phyloP scores from a whole-genome alignment of 495 filamentous ascomycete species.

The Neurospora sp. region DNA sequence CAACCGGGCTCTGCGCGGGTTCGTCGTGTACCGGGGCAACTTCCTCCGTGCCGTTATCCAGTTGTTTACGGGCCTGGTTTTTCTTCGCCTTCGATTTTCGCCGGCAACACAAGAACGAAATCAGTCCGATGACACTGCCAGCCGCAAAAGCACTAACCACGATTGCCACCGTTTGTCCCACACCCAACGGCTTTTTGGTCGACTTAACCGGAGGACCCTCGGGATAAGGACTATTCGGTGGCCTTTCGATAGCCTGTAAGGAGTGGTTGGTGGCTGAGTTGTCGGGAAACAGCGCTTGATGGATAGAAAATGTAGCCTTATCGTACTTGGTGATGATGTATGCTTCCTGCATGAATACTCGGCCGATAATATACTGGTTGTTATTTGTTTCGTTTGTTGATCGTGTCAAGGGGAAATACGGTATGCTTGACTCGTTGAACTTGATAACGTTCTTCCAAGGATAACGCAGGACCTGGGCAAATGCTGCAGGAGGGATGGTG shows the following conservation, averaged over 20 bases:
- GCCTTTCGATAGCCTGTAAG: slow-evolving; percentile 38
- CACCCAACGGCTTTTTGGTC: slow-evolving; percentile 29
- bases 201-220: slow-evolving; percentile 9
- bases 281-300: slow-evolving; percentile 44
- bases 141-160: slow-evolving; percentile 34
- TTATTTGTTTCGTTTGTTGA: slow-evolving; percentile 30
- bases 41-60: slow-evolving; percentile 19
- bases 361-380: slow-evolving; percentile 55
- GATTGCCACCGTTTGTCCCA: slow-evolving; percentile 27
- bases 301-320: slow-evolving; percentile 46
- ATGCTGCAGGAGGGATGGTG: slow-evolving; percentile 52
- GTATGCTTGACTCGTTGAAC: slow-evolving; percentile 31
- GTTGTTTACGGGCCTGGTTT: slow-evolving; percentile 5
- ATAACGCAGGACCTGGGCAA: slow-evolving; percentile 48
- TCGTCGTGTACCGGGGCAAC: slow-evolving; percentile 9
- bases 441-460: slow-evolving; percentile 43
- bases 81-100: slow-evolving; percentile 19
- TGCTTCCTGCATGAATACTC: slow-evolving; percentile 59
- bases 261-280: slow-evolving; percentile 33
- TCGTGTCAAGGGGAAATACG: slow-evolving; percentile 54
- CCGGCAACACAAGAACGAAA: slow-evolving; percentile 22
- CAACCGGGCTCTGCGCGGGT: slow-evolving; percentile 18
- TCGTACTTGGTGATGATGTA: slow-evolving; percentile 63
- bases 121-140: slow-evolving; percentile 30
- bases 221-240: slow-evolving; percentile 36